Conservation (phyloP, 352 stramenopile genomes). For the Thalassiosira livingstoniorum region DNA sequence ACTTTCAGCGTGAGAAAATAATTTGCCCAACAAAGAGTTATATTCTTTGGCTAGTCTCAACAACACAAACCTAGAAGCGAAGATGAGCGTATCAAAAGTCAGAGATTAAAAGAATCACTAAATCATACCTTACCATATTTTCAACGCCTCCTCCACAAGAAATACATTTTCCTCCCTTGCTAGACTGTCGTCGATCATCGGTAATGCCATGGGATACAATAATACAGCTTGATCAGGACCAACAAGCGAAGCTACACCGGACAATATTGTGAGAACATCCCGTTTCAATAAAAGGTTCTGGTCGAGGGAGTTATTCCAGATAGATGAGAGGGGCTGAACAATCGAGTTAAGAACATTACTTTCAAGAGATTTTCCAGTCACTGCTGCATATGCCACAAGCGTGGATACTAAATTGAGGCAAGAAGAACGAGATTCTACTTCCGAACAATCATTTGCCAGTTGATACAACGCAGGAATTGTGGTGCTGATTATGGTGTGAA, state of each 20-base stretch:
- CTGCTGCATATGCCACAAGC: conserved; percentile 38
- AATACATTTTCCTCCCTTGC: conserved; percentile 53
- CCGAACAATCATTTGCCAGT: conserved; percentile 41
- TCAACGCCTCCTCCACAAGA: conserved; percentile 55
- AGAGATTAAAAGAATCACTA: too few species aligned
- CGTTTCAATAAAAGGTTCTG: conserved; percentile 55
- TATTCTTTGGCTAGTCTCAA: conserved; percentile 49
- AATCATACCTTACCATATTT: too few species aligned
- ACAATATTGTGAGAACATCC: conserved; percentile 53
- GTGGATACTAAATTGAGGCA: conserved; percentile 52
- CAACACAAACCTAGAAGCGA: too few species aligned
- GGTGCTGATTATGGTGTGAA: conserved; percentile 38
- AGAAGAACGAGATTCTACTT: conserved; percentile 49
- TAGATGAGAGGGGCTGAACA: conserved; percentile 43
- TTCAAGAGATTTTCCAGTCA: conserved; percentile 24
- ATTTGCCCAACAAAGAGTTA: conserved; percentile 35
- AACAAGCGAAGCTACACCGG: conserved; percentile 46
- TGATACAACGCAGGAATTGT: conserved; percentile 39
- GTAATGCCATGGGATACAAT: conserved; percentile 59
- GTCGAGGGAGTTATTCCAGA: conserved; percentile 53
- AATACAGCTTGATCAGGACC: conserved; percentile 30
- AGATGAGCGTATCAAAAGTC: too few species aligned
- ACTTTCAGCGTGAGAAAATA: conserved; percentile 41
- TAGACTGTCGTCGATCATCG: conserved; percentile 59
- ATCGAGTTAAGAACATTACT: conserved; percentile 45